A percentile compares a stretch with the other conserved stretches of the same genome.
Evolutionary conservation across 1,139 yeast genomes (phyloP).

Genomic region (Yamadazyma friedrichii): DNA sequence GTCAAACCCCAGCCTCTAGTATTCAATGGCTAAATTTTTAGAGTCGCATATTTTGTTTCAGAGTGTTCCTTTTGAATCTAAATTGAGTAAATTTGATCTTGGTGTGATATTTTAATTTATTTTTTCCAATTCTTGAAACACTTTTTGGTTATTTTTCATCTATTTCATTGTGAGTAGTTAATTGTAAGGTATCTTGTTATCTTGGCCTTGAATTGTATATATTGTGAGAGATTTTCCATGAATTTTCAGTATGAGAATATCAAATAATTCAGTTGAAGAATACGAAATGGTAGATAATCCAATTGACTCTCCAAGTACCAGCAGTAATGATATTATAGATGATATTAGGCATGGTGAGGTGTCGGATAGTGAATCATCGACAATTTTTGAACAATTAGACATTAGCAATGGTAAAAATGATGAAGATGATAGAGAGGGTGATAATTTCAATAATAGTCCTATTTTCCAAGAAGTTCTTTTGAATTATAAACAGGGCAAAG

Average conservation of each 20-base stretch:
- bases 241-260: no score
- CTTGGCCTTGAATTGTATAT: no score
- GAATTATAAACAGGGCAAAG: constrained; percentile 18
- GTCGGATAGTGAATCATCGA: constrained; percentile 23
- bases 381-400: constrained; percentile 25
- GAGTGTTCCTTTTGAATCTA: constrained; percentile 7
- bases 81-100: constrained; percentile 6
- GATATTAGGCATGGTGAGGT: constrained; percentile 2
- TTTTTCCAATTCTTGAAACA: no score
- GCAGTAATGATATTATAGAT: not conserved
- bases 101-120: no score
- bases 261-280: constrained; percentile 10
- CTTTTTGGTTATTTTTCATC: no score
- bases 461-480: constrained; percentile 24
- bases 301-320: not conserved
- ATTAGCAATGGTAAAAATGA: constrained; percentile 6
- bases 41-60: constrained; percentile 7
- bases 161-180: no score
- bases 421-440: constrained; percentile 17
- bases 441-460: constrained; percentile 26
- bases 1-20: not conserved
- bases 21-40: not conserved
- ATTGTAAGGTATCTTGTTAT: no score
- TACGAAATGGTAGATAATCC: constrained; percentile 17
- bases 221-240: no score